Base-by-base conservation (phyloP, 2,329 filamentous ascomycete species). In the Colletotrichum lentis region DNA sequence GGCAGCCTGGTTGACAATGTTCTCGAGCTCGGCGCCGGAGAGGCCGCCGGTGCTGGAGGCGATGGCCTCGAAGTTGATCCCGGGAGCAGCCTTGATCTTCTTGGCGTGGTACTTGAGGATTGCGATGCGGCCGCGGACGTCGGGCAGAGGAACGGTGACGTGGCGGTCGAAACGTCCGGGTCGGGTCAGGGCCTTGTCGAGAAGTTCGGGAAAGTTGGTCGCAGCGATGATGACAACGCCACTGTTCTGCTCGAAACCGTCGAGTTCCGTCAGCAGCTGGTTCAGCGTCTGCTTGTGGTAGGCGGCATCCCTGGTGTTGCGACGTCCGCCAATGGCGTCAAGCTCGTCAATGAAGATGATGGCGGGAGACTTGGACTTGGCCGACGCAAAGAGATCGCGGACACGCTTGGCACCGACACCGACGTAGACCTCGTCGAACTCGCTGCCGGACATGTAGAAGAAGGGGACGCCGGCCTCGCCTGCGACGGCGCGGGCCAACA, bases 381-480 rank as follows among this genome's bases (percentile, higher is more conserved):
- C 95, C 64, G 91, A 89, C 53, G 85, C 82, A 78, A 97, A 97
- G n/a, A 97, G 86, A 70, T 97, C 96, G 67, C 96, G 93, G 56
- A 99, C 95, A 75, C 96, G 92, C 84, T 99, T 97, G 53, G 94
- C 94, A 76, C 94, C 94, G 62, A 99, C 96, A 76, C 96, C 96
- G 43, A 99, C 96, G 76, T 97, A 99, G 60, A 99, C 91, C 80
- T 99, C 96, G 76, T 99, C 96, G 76, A 99, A 99, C 78, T 99
- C 96, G 67, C 93, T 97, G 58, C 96, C 96, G 76, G 96, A 99
- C 95, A 99, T 98, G 86, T 97, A 99, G 85, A 98, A 99, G 85
- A 99, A 99, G 1, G 96, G 96, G 20, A 99, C 96, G 64, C 95
- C 96, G 62, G 96, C 94, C 82, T 99, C 96, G 60, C 96, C 96